phyloP scores from a whole-genome alignment of 1,284 basidiomycete genomes.

The Sporisorium scitamineum region DNA sequence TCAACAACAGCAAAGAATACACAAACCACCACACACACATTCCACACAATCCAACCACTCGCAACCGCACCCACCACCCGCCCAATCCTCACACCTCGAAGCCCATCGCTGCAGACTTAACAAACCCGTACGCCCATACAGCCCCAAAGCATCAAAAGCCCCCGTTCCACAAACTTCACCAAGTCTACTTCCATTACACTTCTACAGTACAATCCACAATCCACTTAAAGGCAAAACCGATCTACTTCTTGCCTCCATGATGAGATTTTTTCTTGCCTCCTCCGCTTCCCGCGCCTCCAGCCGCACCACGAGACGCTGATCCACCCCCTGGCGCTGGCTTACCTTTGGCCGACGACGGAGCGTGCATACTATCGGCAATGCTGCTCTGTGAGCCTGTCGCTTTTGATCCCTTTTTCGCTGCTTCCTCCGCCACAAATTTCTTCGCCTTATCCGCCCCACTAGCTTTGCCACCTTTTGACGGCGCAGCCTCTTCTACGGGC shows the following conservation, averaged over 20 bases:
- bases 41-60: too few species aligned
- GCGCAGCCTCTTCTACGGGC: not conserved
- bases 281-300: not conserved
- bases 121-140: too few species aligned
- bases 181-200: too few species aligned
- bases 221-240: not conserved
- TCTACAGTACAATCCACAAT: too few species aligned
- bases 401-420: not conserved
- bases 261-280: conserved; percentile 1
- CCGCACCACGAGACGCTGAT: not conserved
- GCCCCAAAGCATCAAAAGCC: too few species aligned
- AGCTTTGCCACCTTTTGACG: not conserved
- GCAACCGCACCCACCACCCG: too few species aligned
- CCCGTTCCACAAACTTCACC: too few species aligned
- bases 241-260: conserved; percentile 5
- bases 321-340: not conserved
- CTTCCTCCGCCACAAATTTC: not conserved
- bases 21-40: too few species aligned
- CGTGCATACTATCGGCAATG: conserved; percentile 15
- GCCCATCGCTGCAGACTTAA: too few species aligned
- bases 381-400: not conserved
- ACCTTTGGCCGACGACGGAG: conserved; percentile 8
- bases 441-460: not conserved
- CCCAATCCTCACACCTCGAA: too few species aligned
- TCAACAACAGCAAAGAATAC: too few species aligned